Evolutionary conservation across 2,329 filamentous ascomycete genomes (phyloP), one percentile per base, ranked within the genome.

Genomic region (Xylaria sp.): DNA sequence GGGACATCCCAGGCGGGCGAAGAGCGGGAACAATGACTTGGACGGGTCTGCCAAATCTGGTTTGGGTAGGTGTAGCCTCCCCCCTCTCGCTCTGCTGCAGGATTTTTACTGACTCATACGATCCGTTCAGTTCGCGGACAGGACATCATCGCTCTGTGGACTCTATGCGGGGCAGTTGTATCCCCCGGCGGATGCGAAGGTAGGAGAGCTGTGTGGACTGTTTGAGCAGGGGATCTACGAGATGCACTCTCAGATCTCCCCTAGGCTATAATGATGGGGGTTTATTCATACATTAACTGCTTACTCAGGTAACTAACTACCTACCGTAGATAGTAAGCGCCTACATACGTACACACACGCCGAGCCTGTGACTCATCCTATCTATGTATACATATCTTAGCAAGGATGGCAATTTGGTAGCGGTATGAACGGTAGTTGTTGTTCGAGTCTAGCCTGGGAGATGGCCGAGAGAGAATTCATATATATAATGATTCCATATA

Each of bases 141-240:
- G 67, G 47, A 59, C 57, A 11, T 58, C 67, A 8, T 63, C 62
- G 6, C 25, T 69, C 1, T 69, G 67, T 59, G 67, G 61, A 12
- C 49, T 68, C 21, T 69, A 67, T 46, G 61, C 67, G 5, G 64
- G 53, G 14, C 67, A 69, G 53, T 25, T 69, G n/a, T 67, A 65
- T 28, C 66, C 66, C 8, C 62, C 62, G 11, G 67, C 28, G 2
- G 67, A 69, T 17, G 31, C 60, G 6, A 68, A 65, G 33, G 21
- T 60, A 1, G 61, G 49, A n/a, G 59, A 69, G 55, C 47, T 69
- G 1, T 51, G 35, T 50, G 51, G 38, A 0, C 21, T 51, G 46
- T 69, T 69, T 14, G 67, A 69, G 35, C 60, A 65, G 38, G 67
- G 65, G 1, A 42, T 69, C 17, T 69, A 69, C 45, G 56, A 65